A percentile compares a stretch with the other conserved stretches of the same genome.
These are phyloP conservation scores for Thelephora ganbajun DNA, from an alignment of 768 basidiomycete species.

Conservation along the genomic window DNA sequence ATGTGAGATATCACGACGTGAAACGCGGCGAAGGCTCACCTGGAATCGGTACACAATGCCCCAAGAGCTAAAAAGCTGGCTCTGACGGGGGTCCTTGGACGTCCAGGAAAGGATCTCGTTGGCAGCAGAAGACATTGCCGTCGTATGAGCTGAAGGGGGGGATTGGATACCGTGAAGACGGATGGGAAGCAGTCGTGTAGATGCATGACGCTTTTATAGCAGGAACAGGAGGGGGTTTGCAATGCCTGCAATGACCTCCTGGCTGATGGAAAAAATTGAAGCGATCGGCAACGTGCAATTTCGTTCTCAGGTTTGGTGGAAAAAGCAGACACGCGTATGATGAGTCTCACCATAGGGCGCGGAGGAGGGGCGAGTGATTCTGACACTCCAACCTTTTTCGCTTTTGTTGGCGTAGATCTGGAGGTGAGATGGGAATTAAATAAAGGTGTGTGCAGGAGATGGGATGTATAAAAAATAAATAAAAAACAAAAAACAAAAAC, in stretches of 20 bases:
- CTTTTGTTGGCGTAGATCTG: too few relatives aligned
- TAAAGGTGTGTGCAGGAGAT: too few relatives aligned
- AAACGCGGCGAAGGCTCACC: slow-evolving; percentile 25
- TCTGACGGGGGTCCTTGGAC: slow-evolving; percentile 74
- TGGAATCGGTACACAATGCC: slow-evolving; percentile 73
- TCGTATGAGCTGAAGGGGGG: slow-evolving; percentile 15
- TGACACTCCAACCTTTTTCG: too few relatives aligned
- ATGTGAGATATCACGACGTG: slow-evolving; percentile 1
- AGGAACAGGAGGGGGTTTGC: slow-evolving; percentile 17
- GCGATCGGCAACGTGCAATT: background rate
- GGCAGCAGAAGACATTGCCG: slow-evolving; percentile 28
- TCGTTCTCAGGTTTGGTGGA: too few relatives aligned
- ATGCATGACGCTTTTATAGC: slow-evolving; percentile 34
- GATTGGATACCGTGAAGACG: slow-evolving; percentile 13
- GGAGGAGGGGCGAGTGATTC: too few relatives aligned
- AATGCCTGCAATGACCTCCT: slow-evolving; percentile 3
- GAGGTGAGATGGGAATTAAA: too few relatives aligned
- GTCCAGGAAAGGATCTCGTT: slow-evolving; percentile 75
- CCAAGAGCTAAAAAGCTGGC: slow-evolving; percentile 69
- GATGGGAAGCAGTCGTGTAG: slow-evolving; percentile 8
- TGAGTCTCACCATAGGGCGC: too few relatives aligned
- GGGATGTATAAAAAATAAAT: too few relatives aligned
- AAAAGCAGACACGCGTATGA: too few relatives aligned
- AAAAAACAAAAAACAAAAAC: too few relatives aligned
- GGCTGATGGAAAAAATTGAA: background rate